Evolutionary conservation across 768 basidiomycete genomes (phyloP).

Genomic region (Suillus fuscotomentosus): DNA sequence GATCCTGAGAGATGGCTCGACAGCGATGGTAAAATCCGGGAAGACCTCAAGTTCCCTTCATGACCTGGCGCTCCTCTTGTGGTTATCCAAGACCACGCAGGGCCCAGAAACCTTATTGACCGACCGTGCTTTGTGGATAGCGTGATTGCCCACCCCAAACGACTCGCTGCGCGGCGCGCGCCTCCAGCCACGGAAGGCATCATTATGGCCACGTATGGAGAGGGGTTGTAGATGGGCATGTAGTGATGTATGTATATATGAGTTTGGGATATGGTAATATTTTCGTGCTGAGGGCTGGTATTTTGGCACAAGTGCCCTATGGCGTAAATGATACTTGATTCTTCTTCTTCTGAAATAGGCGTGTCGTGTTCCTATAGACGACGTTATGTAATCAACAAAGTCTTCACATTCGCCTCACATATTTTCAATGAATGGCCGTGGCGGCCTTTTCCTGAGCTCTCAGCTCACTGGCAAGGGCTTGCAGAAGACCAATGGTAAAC

Average conservation of each 20-base stretch:
- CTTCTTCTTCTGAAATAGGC: neutral
- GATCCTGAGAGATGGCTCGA: slow-evolving; percentile 57
- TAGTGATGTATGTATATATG: neutral
- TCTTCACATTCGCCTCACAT: too few relatives aligned
- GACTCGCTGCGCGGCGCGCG: slow-evolving; percentile 54
- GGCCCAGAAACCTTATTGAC: slow-evolving; percentile 59
- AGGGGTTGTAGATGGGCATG: slow-evolving; percentile 12
- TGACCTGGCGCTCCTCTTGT: slow-evolving; percentile 63
- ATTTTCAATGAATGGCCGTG: too few relatives aligned
- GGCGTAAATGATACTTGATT: neutral
- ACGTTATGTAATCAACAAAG: too few relatives aligned
- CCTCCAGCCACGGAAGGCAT: slow-evolving; percentile 48
- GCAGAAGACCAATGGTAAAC: too few relatives aligned
- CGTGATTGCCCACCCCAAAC: slow-evolving; percentile 61
- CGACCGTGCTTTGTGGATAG: slow-evolving; percentile 59
- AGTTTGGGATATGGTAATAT: neutral
- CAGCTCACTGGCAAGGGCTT: too few relatives aligned
- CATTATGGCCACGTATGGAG: slow-evolving; percentile 26
- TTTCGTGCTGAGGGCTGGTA: neutral
- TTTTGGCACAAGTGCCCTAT: neutral
- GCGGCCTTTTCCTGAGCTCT: too few relatives aligned
- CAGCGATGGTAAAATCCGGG: slow-evolving; percentile 37
- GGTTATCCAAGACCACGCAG: slow-evolving; percentile 59
- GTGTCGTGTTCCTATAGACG: too few relatives aligned
- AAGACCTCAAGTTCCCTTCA: slow-evolving; percentile 50